A percentile compares a stretch with the other conserved stretches of the same genome.
Conservation (phyloP, 2,329 filamentous ascomycete genomes). For the Mycosphaerella arachidis region DNA sequence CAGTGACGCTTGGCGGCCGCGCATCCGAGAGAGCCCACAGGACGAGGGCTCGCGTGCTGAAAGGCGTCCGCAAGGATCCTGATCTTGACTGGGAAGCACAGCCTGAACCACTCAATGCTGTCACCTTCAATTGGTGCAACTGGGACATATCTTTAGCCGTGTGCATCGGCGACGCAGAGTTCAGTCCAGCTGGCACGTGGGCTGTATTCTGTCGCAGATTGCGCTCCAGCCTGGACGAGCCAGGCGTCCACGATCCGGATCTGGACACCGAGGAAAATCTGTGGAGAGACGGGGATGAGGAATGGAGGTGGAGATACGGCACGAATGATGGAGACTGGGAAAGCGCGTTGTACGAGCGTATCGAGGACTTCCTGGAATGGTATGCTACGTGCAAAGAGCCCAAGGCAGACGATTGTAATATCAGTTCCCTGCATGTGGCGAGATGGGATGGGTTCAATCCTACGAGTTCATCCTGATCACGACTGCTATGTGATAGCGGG, state of each 20-base stretch:
- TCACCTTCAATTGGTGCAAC: background rate
- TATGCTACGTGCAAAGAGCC: background rate
- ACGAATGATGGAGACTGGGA: background rate
- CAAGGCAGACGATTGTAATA: background rate
- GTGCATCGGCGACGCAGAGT: background rate
- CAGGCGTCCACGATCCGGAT: background rate
- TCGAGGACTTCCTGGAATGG: slow-evolving; percentile 1
- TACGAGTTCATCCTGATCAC: too few species aligned
- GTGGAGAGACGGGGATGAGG: background rate
- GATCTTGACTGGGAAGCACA: background rate
- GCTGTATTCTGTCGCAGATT: background rate
- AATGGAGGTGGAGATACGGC: slow-evolving; percentile 5
- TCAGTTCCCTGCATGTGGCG: background rate
- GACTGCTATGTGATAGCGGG: too few species aligned
- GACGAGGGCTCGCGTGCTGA: background rate
- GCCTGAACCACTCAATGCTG: background rate
- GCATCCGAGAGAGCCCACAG: background rate
- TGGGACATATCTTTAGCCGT: background rate
- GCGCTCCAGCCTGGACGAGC: background rate
- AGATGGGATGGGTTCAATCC: too few species aligned
- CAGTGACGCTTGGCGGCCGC: background rate
- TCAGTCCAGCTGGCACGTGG: background rate
- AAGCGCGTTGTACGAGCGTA: background rate
- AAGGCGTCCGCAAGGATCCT: background rate
- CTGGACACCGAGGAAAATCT: background rate